phyloP scores from a whole-genome alignment of 805 yeast genomes.

The Kodamaea hsintzibuensis region DNA sequence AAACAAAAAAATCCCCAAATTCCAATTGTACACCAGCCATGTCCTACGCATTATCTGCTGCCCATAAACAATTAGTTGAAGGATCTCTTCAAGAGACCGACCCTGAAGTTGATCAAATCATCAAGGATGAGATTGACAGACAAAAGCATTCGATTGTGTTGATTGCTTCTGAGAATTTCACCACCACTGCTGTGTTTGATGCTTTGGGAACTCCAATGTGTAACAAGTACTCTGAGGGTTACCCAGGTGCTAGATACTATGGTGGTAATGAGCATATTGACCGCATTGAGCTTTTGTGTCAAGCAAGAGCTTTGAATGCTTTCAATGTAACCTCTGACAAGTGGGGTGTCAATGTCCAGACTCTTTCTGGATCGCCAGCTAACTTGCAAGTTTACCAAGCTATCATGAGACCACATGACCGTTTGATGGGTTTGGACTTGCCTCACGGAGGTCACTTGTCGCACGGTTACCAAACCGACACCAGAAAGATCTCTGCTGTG shows the following conservation, averaged over 20 bases:
- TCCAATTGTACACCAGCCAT: slow-evolving; percentile 17
- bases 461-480: slow-evolving; percentile 93
- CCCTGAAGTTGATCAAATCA: slow-evolving; percentile 81
- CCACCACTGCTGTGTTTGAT: slow-evolving; percentile 93
- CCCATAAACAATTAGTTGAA: slow-evolving; percentile 56
- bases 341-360: slow-evolving; percentile 98
- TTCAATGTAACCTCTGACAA: slow-evolving; percentile 70
- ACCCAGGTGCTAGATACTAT: slow-evolving; percentile 96
- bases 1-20: neutral
- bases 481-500: slow-evolving; percentile 85
- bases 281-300: slow-evolving; percentile 86
- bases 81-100: slow-evolving; percentile 69
- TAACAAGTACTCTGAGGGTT: slow-evolving; percentile 97
- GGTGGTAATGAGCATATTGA: slow-evolving; percentile 98
- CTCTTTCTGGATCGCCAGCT: slow-evolving; percentile 96
- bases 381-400: slow-evolving; percentile 92
- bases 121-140: slow-evolving; percentile 75
- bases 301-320: slow-evolving; percentile 85
- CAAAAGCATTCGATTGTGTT: slow-evolving; percentile 90
- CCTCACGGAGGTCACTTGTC: slow-evolving; percentile 99
- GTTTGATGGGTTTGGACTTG: slow-evolving; percentile 95
- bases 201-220: slow-evolving; percentile 94
- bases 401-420: slow-evolving; percentile 81
- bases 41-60: slow-evolving; percentile 49
- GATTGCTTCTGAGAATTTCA: slow-evolving; percentile 95